A percentile compares a stretch with the other conserved stretches of the same genome.
Conservation (phyloP, 2,329 filamentous ascomycete species). For the Penicillium olsonii region DNA sequence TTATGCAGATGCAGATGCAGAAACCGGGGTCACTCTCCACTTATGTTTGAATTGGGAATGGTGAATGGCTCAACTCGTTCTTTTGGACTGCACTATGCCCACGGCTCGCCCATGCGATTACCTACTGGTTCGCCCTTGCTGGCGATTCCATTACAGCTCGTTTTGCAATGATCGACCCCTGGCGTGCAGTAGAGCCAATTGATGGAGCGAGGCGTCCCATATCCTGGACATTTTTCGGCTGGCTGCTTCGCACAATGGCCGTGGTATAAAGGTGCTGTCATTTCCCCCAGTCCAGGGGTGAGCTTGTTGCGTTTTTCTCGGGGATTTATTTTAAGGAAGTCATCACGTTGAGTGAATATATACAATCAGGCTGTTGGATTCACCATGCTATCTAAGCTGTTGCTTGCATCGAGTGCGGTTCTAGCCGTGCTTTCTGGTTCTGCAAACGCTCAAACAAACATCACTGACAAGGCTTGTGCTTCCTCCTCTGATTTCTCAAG, state of each 20-base stretch:
- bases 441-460: conserved; percentile 24
- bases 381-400: conserved; percentile 19
- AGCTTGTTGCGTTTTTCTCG: neutral
- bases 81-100: neutral
- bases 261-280: conserved; percentile 2
- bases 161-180: conserved; percentile 21
- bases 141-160: conserved; percentile 24
- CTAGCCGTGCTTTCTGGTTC: conserved; percentile 13
- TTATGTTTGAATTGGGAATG: neutral
- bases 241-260: neutral
- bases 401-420: conserved; percentile 14
- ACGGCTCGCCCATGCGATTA: neutral
- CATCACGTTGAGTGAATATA: neutral
- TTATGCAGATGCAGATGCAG: conserved; percentile 13
- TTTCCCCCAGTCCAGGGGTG: neutral
- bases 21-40: conserved; percentile 6
- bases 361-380: neutral
- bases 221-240: neutral
- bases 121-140: conserved; percentile 1
- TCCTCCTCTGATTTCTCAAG: conserved; percentile 17
- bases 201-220: conserved; percentile 8
- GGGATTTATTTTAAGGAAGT: neutral
- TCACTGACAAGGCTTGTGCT: conserved; percentile 24
- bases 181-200: conserved; percentile 1
- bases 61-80: conserved; percentile 4